These are phyloP conservation scores for Botrytis fabae DNA, from an alignment of 2,329 filamentous ascomycete genomes.

Conservation along the genomic window DNA sequence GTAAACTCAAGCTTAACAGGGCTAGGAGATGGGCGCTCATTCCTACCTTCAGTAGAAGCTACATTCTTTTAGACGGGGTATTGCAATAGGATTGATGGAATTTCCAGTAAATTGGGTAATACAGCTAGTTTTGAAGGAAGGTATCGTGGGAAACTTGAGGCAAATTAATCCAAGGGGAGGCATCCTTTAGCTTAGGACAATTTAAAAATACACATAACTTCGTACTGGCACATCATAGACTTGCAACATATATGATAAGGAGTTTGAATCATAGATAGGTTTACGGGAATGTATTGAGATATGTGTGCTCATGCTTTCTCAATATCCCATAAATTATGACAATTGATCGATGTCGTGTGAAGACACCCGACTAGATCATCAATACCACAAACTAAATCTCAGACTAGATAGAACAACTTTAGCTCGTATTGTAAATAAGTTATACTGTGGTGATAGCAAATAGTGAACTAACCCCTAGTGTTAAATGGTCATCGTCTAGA, in stretches of 20 bases:
- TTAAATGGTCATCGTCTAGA: background rate
- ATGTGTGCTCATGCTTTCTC: background rate
- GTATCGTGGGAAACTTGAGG: background rate
- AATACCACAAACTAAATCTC: background rate
- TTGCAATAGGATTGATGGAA: fast-evolving
- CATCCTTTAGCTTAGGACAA: background rate
- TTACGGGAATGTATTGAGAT: background rate
- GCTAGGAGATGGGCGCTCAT: background rate
- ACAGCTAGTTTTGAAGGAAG: background rate
- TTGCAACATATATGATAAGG: background rate
- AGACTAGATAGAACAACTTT: background rate
- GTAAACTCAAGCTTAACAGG: background rate
- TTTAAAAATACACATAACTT: background rate
- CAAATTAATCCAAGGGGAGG: background rate
- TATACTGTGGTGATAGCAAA: background rate
- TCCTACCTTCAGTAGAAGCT: background rate
- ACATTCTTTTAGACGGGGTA: background rate
- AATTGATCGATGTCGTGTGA: background rate
- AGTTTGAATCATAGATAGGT: background rate
- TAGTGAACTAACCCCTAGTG: background rate
- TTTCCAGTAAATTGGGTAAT: background rate
- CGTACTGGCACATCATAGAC: background rate
- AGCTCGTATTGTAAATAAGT: background rate
- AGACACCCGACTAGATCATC: background rate
- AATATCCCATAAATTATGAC: background rate